phyloP scores from a whole-genome alignment of 495 filamentous ascomycete genomes.

The Melanomma pulvis-pyrius region DNA sequence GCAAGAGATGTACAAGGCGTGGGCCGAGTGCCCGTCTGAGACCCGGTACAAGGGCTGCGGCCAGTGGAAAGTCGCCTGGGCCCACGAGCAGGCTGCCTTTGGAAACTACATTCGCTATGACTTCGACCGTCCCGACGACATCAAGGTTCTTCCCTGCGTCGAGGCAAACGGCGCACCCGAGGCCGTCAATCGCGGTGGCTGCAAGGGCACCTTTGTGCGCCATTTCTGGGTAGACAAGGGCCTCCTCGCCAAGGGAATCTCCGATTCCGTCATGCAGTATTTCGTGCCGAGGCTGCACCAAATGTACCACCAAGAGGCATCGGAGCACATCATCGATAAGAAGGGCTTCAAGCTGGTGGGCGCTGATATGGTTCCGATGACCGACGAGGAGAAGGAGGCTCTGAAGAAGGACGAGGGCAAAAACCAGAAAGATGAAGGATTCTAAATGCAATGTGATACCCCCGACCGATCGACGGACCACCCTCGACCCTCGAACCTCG shows the following conservation, averaged over 20 bases:
- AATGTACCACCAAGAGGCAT: constrained; percentile 15
- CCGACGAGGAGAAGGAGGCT: constrained; percentile 23
- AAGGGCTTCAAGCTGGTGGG: constrained; percentile 33
- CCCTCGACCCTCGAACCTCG: neutral
- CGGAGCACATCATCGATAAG: constrained; percentile 28
- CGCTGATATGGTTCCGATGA: constrained; percentile 28
- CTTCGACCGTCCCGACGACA: constrained; percentile 44
- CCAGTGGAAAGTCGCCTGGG: constrained; percentile 42
- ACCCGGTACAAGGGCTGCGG: constrained; percentile 42
- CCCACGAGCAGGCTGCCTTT: constrained; percentile 50
- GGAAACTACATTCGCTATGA: constrained; percentile 47
- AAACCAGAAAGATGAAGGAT: constrained; percentile 38
- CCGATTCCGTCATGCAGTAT: constrained; percentile 35
- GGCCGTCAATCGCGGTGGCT: constrained; percentile 31
- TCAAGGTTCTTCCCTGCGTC: constrained; percentile 46
- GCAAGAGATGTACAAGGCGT: constrained; percentile 46
- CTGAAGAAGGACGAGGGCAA: neutral
- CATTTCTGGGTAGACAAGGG: constrained; percentile 39
- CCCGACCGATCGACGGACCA: neutral
- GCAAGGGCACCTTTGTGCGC: constrained; percentile 36
- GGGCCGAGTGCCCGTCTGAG: constrained; percentile 46
- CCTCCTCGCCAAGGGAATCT: constrained; percentile 13
- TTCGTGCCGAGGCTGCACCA: constrained; percentile 35
- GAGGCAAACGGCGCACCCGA: constrained; percentile 46
- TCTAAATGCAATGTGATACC: neutral